These are phyloP conservation scores for Kodamaea jinghongensis DNA, from an alignment of 805 yeast species.

Conservation along the genomic window DNA sequence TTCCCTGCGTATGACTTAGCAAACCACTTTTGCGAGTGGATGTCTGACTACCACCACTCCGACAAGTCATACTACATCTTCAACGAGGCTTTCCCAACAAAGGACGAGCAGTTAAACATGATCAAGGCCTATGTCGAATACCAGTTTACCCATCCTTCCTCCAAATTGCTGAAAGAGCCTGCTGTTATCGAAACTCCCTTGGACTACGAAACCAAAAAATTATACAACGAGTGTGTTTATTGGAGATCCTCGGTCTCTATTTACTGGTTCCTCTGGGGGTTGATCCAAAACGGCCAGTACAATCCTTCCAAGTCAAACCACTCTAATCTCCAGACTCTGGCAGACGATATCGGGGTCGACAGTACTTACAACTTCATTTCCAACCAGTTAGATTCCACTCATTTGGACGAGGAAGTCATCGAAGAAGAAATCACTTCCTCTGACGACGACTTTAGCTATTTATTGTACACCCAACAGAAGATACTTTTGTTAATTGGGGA, in stretches of 20 bases:
- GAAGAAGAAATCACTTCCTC: constrained; percentile 35
- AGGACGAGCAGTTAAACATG: constrained; percentile 66
- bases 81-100: constrained; percentile 59
- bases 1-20: constrained; percentile 86
- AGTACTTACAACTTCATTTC: constrained; percentile 37
- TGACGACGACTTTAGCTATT: constrained; percentile 73
- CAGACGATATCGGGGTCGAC: constrained; percentile 37
- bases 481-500: constrained; percentile 74
- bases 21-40: constrained; percentile 96
- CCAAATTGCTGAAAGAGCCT: constrained; percentile 20
- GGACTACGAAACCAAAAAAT: constrained; percentile 42
- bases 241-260: constrained; percentile 84
- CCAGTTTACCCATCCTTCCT: constrained; percentile 37
- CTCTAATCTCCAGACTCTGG: constrained; percentile 13
- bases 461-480: constrained; percentile 73
- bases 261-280: constrained; percentile 91
- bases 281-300: constrained; percentile 61
- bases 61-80: constrained; percentile 50
- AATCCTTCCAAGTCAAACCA: constrained; percentile 19
- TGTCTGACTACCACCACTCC: constrained; percentile 82
- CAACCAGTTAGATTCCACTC: constrained; percentile 50
- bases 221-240: constrained; percentile 61
- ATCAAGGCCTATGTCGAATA: constrained; percentile 76
- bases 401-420: constrained; percentile 22
- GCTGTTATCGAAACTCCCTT: constrained; percentile 10